Percentiles rank a stretch among this genome's conserved stretches.
Evolutionary conservation across 2,329 filamentous ascomycete species (phyloP).

Genomic region (Hyphodiscus sp.): DNA sequence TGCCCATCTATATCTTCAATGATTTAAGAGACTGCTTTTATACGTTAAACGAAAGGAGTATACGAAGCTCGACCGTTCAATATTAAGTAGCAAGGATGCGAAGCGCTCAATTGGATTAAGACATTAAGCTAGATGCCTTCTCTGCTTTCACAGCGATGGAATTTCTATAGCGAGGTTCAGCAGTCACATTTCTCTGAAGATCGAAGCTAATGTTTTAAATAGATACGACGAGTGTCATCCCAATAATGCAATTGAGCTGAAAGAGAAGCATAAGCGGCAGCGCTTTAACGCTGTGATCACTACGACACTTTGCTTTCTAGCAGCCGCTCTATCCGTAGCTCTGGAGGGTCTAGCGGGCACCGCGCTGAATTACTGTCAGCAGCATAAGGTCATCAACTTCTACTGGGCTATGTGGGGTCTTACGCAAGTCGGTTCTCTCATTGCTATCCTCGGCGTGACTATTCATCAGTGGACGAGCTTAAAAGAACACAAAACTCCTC

Average conservation of each 20-base stretch:
- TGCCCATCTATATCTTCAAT: too few relatives aligned
- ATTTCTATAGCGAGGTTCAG: too few relatives aligned
- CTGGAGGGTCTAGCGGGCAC: conserved; percentile 41
- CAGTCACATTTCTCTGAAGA: background rate
- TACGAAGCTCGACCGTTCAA: too few relatives aligned
- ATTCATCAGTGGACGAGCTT: conserved; percentile 30
- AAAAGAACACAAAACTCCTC: conserved; percentile 34
- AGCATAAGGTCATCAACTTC: conserved; percentile 46
- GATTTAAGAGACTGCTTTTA: too few relatives aligned
- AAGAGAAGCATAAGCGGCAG: background rate
- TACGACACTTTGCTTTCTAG: conserved; percentile 31
- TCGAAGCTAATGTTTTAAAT: background rate
- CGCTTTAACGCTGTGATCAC: background rate
- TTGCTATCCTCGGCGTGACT: conserved; percentile 49
- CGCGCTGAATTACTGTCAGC: conserved; percentile 44
- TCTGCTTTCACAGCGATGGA: too few relatives aligned
- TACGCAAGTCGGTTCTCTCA: conserved; percentile 48
- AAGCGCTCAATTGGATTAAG: too few relatives aligned
- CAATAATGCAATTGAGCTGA: background rate
- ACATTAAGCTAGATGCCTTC: too few relatives aligned
- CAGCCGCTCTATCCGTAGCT: conserved; percentile 40
- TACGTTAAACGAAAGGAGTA: too few relatives aligned
- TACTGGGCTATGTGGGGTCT: conserved; percentile 33
- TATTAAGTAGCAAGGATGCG: too few relatives aligned
- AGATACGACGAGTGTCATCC: background rate